Evolutionary conservation across 106 monocot genomes (phyloP).

Genomic region (Cymbidium sinense): DNA sequence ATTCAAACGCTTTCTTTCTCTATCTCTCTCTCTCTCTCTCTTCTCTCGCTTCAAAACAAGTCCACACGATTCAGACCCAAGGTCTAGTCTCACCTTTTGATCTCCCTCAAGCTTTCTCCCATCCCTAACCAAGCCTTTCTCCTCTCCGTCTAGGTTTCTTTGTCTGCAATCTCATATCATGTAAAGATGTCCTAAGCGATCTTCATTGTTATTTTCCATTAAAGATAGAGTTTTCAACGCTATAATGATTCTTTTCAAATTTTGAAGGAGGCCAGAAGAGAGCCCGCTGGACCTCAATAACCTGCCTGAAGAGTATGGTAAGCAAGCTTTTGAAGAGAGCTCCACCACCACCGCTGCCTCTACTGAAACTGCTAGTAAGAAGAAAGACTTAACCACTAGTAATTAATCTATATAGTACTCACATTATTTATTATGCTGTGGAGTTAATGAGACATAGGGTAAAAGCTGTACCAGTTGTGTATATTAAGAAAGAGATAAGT

Average conservation of each 20-base stretch:
- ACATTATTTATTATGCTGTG: too few relatives aligned
- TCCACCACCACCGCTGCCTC: conserved; percentile 82
- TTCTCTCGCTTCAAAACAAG: conserved; percentile 12
- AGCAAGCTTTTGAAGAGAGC: conserved; percentile 66
- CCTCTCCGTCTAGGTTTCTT: not conserved
- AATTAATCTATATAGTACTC: too few relatives aligned
- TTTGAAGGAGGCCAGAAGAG: conserved; percentile 70
- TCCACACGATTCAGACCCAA: not conserved
- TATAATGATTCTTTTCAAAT: not conserved
- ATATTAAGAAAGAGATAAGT: too few relatives aligned
- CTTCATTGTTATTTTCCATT: not conserved
- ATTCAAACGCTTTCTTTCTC: conserved; percentile 31
- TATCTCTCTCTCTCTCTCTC: conserved; percentile 10
- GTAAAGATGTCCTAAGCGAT: not conserved
- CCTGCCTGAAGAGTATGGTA: conserved; percentile 85
- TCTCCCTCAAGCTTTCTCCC: conserved; percentile 8
- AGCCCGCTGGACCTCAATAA: conserved; percentile 93
- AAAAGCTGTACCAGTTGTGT: too few relatives aligned
- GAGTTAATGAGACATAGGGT: too few relatives aligned
- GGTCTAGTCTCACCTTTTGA: not conserved
- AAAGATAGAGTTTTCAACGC: not conserved
- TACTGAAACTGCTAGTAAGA: conserved; percentile 43
- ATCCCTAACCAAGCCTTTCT: conserved; percentile 2
- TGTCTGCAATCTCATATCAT: conserved; percentile 1
- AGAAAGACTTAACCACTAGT: too few relatives aligned